Evolutionary conservation across 202 grass and related monocot species (phyloP).

Genomic region (Eragrostis tef): DNA sequence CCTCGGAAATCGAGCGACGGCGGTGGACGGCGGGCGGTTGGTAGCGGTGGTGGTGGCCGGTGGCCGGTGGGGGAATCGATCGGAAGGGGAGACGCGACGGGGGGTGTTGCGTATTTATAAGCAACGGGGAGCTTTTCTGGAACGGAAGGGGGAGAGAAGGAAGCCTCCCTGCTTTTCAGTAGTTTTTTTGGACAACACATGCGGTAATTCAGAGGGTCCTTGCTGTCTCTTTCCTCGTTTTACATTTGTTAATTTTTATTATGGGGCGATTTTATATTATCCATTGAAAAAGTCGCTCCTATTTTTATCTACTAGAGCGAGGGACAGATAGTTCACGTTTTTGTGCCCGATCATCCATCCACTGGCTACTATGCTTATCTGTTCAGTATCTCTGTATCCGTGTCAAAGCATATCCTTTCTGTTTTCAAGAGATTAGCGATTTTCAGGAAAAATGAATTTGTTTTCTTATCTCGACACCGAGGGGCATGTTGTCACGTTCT

Average conservation of each 20-base stretch:
- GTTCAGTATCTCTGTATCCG: too few relatives aligned
- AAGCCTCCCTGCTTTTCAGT: not conserved
- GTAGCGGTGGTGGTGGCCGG: not conserved
- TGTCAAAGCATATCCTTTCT: too few relatives aligned
- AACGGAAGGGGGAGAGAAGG: not conserved
- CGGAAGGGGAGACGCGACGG: not conserved
- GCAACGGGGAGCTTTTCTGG: too few relatives aligned
- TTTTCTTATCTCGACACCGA: too few relatives aligned
- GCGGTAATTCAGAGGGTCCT: not conserved
- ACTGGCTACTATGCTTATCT: too few relatives aligned
- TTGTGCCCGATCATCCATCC: too few relatives aligned
- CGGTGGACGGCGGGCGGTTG: too few relatives aligned
- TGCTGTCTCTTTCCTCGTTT: not conserved
- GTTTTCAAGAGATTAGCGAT: too few relatives aligned
- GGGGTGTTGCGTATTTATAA: too few relatives aligned
- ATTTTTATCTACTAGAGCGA: not conserved
- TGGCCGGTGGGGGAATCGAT: conserved; percentile 1
- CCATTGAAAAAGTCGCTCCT: not conserved
- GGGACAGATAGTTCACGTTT: not conserved
- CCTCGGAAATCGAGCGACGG: too few relatives aligned
- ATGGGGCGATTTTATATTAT: not conserved
- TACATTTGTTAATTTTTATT: not conserved
- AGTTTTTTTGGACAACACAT: not conserved
- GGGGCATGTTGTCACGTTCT: too few relatives aligned
- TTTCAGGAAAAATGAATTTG: too few relatives aligned